Evolutionary conservation across 2,329 filamentous ascomycete species (phyloP).

Genomic region (Xylaria sp.): DNA sequence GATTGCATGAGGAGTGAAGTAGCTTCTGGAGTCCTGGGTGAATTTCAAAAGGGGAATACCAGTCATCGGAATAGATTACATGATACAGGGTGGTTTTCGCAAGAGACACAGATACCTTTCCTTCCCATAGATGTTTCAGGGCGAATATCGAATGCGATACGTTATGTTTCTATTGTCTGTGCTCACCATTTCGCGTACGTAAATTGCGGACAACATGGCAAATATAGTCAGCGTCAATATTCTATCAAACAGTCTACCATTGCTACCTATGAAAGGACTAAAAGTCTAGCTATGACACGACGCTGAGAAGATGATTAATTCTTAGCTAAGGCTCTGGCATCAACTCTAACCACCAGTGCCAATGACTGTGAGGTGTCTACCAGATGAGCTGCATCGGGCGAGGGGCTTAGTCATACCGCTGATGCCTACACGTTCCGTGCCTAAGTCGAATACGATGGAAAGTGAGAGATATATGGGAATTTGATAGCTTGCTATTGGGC

Average conservation of each 20-base stretch:
- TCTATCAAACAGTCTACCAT: background rate
- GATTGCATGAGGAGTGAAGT: slow-evolving; percentile 31
- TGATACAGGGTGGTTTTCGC: slow-evolving; percentile 20
- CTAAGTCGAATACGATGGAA: background rate
- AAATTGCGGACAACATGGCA: background rate
- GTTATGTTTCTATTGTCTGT: slow-evolving; percentile 1
- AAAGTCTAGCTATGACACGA: background rate
- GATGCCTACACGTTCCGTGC: background rate
- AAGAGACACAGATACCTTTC: background rate
- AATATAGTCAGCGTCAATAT: background rate
- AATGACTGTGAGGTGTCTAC: background rate
- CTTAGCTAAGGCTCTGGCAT: background rate
- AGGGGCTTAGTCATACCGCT: background rate
- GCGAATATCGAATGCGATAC: slow-evolving; percentile 14
- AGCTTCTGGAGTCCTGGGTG: slow-evolving; percentile 35
- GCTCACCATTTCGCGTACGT: background rate
- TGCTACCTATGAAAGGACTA: background rate
- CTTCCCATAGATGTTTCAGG: slow-evolving; percentile 8
- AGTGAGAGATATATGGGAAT: background rate
- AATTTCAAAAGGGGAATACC: slow-evolving; percentile 33
- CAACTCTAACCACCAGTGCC: too few relatives aligned
- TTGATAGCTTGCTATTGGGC: background rate
- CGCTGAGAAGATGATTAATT: background rate
- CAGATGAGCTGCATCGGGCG: background rate
- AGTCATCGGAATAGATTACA: slow-evolving; percentile 32